Conservation (phyloP, 2,329 filamentous ascomycete genomes). For the Ascochyta rabiei region DNA sequence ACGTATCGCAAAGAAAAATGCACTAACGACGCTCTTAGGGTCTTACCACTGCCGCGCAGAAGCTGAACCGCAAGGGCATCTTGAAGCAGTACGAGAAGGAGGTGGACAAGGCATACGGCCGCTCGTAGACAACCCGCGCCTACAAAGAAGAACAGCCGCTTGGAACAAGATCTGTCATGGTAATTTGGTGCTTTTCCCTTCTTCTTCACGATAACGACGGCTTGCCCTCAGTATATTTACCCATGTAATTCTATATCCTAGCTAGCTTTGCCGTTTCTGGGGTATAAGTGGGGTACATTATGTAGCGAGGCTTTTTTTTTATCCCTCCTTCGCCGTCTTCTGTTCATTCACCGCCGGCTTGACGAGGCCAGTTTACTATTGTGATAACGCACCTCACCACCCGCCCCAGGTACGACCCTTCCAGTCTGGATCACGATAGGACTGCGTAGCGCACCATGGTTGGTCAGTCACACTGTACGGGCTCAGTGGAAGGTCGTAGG, state of each 20-base stretch:
- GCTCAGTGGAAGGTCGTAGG: conserved; percentile 79
- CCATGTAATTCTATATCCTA: conserved; percentile 17
- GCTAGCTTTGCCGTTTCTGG: conserved; percentile 3
- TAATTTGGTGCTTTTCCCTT: background rate
- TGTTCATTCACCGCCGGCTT: background rate
- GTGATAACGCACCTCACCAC: background rate
- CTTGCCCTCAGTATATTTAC: background rate
- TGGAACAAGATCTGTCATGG: no score
- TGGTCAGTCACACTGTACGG: conserved; percentile 67
- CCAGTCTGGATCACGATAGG: conserved; percentile 68
- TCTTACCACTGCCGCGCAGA: conserved; percentile 59
- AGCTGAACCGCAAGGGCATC: conserved; percentile 59
- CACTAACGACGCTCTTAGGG: conserved; percentile 44
- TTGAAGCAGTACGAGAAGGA: conserved; percentile 59
- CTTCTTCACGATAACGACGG: conserved; percentile 9
- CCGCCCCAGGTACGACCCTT: conserved; percentile 52
- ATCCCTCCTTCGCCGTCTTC: background rate
- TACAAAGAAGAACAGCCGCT: no score
- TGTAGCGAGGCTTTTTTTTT: background rate
- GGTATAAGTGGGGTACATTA: no score
- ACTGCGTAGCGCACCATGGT: conserved; percentile 76
- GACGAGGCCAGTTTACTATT: background rate
- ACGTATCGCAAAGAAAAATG: background rate
- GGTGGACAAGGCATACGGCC: conserved; percentile 55
- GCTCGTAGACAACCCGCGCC: conserved; percentile 6